phyloP scores from a whole-genome alignment of 192 early-diverging fungal genomes.

The Backusella morwellensis region DNA sequence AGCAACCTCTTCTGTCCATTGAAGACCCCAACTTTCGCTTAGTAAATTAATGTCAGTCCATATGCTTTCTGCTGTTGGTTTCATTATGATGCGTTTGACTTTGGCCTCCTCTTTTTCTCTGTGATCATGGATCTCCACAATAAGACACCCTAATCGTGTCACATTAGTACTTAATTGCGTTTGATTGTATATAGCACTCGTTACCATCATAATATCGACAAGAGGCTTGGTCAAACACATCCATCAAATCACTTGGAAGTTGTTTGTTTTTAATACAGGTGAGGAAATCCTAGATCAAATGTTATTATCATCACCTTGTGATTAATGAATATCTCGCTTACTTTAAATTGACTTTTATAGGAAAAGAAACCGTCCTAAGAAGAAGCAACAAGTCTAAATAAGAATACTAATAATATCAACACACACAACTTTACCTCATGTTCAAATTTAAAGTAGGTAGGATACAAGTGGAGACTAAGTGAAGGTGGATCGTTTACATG shows the following conservation, averaged over 20 bases:
- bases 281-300: conserved; percentile 38
- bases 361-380: conserved; percentile 50
- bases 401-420: neutral
- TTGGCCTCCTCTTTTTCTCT: conserved; percentile 27
- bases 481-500: conserved; percentile 56
- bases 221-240: conserved; percentile 61
- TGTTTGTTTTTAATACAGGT: conserved; percentile 45
- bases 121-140: conserved; percentile 70
- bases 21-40: conserved; percentile 40
- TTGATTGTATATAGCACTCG: neutral
- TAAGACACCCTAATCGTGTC: conserved; percentile 50
- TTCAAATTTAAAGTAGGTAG: conserved; percentile 75
- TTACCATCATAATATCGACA: conserved; percentile 53
- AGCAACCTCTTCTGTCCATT: conserved; percentile 52
- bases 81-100: conserved; percentile 42
- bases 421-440: conserved; percentile 37
- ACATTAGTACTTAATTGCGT: neutral
- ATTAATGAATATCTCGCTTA: neutral
- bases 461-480: conserved; percentile 61
- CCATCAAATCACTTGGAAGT: conserved; percentile 66
- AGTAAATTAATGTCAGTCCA: conserved; percentile 54
- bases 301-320: neutral
- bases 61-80: conserved; percentile 49
- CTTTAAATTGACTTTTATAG: conserved; percentile 54
- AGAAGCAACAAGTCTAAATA: neutral